These are phyloP conservation scores for Didymosphaeria variabile DNA, from an alignment of 2,329 filamentous ascomycete species.

Conservation along the genomic window DNA sequence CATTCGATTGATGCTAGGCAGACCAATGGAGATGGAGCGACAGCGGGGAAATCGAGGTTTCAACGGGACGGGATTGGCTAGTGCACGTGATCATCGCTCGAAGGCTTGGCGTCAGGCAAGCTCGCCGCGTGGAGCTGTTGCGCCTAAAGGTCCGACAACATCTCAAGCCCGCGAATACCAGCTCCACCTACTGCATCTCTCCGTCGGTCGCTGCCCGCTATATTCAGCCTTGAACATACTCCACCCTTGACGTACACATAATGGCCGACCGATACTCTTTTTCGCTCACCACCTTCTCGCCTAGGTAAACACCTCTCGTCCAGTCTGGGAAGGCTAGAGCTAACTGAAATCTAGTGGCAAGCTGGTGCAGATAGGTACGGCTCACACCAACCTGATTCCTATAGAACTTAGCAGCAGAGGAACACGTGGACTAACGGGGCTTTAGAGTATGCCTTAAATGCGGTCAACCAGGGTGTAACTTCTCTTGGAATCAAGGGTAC, in stretches of 20 bases:
- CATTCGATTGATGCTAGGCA: neutral
- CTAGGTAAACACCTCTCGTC: slow-evolving; percentile 73
- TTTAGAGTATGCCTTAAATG: slow-evolving; percentile 97
- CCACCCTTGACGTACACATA: slow-evolving; percentile 29
- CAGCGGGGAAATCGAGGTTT: neutral
- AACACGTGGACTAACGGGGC: slow-evolving; percentile 30
- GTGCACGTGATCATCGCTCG: neutral
- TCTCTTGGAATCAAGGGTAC: slow-evolving; percentile 97
- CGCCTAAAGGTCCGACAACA: slow-evolving; percentile 31
- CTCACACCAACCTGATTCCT: neutral
- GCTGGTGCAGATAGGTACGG: slow-evolving; percentile 94
- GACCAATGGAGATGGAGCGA: neutral
- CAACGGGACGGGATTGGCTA: neutral
- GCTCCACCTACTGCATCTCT: slow-evolving; percentile 6
- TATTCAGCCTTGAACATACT: neutral
- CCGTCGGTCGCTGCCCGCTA: slow-evolving; percentile 12
- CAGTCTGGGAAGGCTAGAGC: slow-evolving; percentile 46
- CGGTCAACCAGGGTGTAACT: slow-evolving; percentile 98
- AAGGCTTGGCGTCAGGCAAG: neutral
- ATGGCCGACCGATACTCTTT: slow-evolving; percentile 99
- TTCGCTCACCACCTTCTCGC: slow-evolving; percentile 99
- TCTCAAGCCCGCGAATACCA: slow-evolving; percentile 25
- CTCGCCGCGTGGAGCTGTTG: slow-evolving; percentile 13
- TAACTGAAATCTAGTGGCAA: slow-evolving; percentile 78
- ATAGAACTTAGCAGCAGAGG: neutral